Evolutionary conservation across 1,284 basidiomycete genomes (phyloP).

Genomic region (Ganoderma multipileum): DNA sequence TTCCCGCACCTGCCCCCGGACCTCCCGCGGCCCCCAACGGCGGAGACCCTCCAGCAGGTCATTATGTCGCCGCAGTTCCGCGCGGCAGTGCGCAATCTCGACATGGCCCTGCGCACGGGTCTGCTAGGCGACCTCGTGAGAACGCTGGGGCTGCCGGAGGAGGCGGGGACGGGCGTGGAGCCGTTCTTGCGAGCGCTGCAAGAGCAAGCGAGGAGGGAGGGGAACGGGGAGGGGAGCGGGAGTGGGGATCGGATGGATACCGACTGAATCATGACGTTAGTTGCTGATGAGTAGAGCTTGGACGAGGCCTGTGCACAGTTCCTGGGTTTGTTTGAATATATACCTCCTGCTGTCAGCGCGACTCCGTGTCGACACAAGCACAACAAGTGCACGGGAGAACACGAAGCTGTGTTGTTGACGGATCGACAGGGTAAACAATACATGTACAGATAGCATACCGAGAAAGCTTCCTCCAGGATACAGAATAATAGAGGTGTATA

Average conservation of each 20-base stretch:
- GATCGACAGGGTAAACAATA: slow-evolving; percentile 1
- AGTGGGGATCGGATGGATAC: slow-evolving; percentile 63
- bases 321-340: background rate
- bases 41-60: slow-evolving; percentile 65
- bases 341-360: background rate
- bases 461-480: slow-evolving; percentile 20
- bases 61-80: slow-evolving; percentile 67
- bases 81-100: slow-evolving; percentile 68
- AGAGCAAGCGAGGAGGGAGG: slow-evolving; percentile 69
- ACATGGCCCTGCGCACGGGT: slow-evolving; percentile 80
- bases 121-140: slow-evolving; percentile 73
- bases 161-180: slow-evolving; percentile 74
- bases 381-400: background rate
- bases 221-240: slow-evolving; percentile 38
- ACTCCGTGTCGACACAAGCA: too few species aligned
- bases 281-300: background rate
- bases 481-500: slow-evolving; percentile 8
- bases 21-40: slow-evolving; percentile 67
- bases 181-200: slow-evolving; percentile 78
- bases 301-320: slow-evolving; percentile 3
- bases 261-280: slow-evolving; percentile 44
- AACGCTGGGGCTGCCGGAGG: slow-evolving; percentile 78
- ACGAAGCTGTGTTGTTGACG: background rate
- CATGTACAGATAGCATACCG: background rate
- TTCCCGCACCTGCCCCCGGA: slow-evolving; percentile 82